Evolutionary conservation across 2,329 filamentous ascomycete species (phyloP).

Genomic region (Arachnomyces sp.): DNA sequence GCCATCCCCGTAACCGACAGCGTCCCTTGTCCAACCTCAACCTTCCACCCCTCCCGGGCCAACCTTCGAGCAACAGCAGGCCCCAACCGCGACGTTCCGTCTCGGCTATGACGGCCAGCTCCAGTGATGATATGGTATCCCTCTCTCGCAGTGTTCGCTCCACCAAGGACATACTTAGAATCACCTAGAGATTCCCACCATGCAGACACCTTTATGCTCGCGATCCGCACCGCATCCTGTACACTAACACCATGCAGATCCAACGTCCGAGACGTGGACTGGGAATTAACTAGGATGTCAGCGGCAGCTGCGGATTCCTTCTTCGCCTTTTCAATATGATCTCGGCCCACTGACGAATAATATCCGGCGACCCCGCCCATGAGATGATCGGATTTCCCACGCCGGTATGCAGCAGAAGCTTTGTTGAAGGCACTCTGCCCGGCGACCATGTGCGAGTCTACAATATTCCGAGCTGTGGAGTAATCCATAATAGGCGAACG

Average conservation of each 20-base stretch:
- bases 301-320: constrained; percentile 59
- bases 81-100: constrained; percentile 67
- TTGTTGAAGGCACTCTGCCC: constrained; percentile 48
- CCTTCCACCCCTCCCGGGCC: constrained; percentile 72
- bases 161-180: constrained; percentile 44
- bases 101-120: constrained; percentile 66
- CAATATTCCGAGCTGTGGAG: constrained; percentile 27
- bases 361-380: constrained; percentile 69
- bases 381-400: constrained; percentile 60
- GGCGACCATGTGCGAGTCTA: constrained; percentile 40
- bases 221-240: constrained; percentile 71
- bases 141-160: constrained; percentile 39
- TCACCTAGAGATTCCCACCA: constrained; percentile 77
- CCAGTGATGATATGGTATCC: constrained; percentile 75
- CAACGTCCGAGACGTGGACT: constrained; percentile 55
- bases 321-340: constrained; percentile 52
- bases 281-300: constrained; percentile 59
- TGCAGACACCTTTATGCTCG: constrained; percentile 53
- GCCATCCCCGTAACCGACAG: constrained; percentile 60
- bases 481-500: constrained; percentile 20
- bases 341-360: constrained; percentile 64
- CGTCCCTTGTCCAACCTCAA: constrained; percentile 63
- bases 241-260: constrained; percentile 84
- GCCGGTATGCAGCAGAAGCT: constrained; percentile 52
- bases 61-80: constrained; percentile 73